These are phyloP conservation scores for Pleurotus pulmonarius DNA, from an alignment of 768 basidiomycete species.

Conservation along the genomic window DNA sequence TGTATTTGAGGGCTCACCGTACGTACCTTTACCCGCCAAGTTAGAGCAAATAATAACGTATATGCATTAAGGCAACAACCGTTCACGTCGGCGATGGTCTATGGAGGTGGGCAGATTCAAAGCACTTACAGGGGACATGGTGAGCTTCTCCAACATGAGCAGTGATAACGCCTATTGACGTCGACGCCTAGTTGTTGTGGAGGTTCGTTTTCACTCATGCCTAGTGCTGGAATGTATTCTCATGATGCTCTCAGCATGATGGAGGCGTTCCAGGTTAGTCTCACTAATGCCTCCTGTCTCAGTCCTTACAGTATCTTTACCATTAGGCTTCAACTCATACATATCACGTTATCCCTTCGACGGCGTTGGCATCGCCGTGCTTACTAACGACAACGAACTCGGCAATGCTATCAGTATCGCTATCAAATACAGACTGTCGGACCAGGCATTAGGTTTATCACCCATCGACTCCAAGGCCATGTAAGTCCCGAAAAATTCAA, in stretches of 20 bases:
- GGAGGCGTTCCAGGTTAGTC: neutral
- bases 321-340: slow-evolving; percentile 16
- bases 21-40: neutral
- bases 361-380: slow-evolving; percentile 24
- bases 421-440: slow-evolving; percentile 21
- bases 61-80: slow-evolving; percentile 12
- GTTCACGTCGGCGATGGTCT: slow-evolving; percentile 21
- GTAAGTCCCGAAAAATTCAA: neutral
- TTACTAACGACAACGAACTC: slow-evolving; percentile 21
- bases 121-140: slow-evolving; percentile 21
- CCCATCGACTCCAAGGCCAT: neutral
- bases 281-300: too few relatives aligned
- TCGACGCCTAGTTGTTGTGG: neutral
- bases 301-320: neutral
- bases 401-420: slow-evolving; percentile 14
- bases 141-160: slow-evolving; percentile 7
- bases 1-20: slow-evolving; percentile 15
- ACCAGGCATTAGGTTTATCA: slow-evolving; percentile 16
- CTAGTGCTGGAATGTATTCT: slow-evolving; percentile 10
- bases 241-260: slow-evolving; percentile 2
- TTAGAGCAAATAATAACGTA: neutral
- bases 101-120: slow-evolving; percentile 20
- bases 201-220: neutral
- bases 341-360: slow-evolving; percentile 20
- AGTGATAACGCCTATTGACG: too few relatives aligned